Percentiles rank a stretch among this genome's conserved stretches.
phyloP scores from a whole-genome alignment of 768 basidiomycete species.

The Russula griseocarnosa region DNA sequence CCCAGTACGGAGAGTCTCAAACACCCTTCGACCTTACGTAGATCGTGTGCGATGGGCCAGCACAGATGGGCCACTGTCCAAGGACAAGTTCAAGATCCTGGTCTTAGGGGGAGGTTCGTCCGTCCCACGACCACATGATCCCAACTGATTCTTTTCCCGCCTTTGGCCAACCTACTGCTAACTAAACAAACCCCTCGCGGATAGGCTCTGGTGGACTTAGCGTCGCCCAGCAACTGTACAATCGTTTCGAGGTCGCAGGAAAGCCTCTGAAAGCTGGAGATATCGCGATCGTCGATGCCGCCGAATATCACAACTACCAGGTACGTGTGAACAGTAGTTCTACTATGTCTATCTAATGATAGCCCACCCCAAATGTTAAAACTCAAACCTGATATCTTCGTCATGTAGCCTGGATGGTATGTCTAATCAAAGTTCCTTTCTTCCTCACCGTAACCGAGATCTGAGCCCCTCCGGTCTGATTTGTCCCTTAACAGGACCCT shows the following conservation, averaged over 20 bases:
- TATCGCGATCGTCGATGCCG: slow-evolving; percentile 80
- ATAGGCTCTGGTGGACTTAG: slow-evolving; percentile 77
- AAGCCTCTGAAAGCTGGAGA: slow-evolving; percentile 68
- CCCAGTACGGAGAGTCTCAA: slow-evolving; percentile 21
- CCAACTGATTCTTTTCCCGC: not conserved
- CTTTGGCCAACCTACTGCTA: not conserved
- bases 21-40: slow-evolving; percentile 1
- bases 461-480: not conserved
- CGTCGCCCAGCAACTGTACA: slow-evolving; percentile 83
- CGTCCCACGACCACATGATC: slow-evolving; percentile 15
- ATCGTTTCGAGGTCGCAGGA: slow-evolving; percentile 68
- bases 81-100: slow-evolving; percentile 72
- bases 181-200: not conserved
- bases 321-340: slow-evolving; percentile 36
- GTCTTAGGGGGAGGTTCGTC: slow-evolving; percentile 81
- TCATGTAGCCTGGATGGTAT: slow-evolving; percentile 82
- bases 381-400: slow-evolving; percentile 13
- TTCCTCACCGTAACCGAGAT: not conserved
- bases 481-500: slow-evolving; percentile 61
- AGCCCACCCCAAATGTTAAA: not conserved
- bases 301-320: slow-evolving; percentile 83
- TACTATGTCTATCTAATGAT: not conserved
- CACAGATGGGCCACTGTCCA: slow-evolving; percentile 37
- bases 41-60: slow-evolving; percentile 34
- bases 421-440: slow-evolving; percentile 24